A percentile compares a stretch with the other conserved stretches of the same genome.
These are phyloP conservation scores for Fusarium sarcochroum DNA, from an alignment of 2,329 filamentous ascomycete species.

Conservation along the genomic window DNA sequence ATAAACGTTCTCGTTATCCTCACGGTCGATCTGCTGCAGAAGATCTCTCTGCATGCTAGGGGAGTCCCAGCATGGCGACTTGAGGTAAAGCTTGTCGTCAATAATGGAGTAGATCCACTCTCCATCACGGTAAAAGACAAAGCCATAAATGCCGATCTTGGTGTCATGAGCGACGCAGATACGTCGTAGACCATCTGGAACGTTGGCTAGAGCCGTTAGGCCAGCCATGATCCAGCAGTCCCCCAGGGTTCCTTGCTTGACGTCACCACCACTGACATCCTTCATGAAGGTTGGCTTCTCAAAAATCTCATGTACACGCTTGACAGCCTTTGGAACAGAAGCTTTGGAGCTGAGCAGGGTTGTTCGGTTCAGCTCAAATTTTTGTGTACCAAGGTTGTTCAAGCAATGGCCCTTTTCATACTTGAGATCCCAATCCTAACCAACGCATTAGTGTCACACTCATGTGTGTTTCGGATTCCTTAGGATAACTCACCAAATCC, in stretches of 20 bases:
- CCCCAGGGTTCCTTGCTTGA: conserved; percentile 83
- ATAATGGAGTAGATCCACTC: conserved; percentile 94
- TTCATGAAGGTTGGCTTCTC: conserved; percentile 78
- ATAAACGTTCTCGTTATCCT: conserved; percentile 79
- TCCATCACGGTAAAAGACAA: conserved; percentile 89
- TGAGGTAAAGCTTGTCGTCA: conserved; percentile 90
- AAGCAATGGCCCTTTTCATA: conserved; percentile 71
- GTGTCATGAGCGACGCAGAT: conserved; percentile 83
- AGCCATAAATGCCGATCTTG: conserved; percentile 86
- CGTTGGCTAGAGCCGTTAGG: conserved; percentile 81
- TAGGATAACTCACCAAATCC: conserved; percentile 63
- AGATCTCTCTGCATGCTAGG: conserved; percentile 80
- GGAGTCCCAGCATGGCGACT: conserved; percentile 85
- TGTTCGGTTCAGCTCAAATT: conserved; percentile 66
- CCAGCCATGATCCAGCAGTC: conserved; percentile 89
- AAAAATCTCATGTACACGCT: conserved; percentile 81
- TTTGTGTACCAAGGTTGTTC: conserved; percentile 65
- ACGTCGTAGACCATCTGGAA: conserved; percentile 76
- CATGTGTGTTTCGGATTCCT: not conserved
- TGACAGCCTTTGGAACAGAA: conserved; percentile 78
- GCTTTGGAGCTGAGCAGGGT: conserved; percentile 62
- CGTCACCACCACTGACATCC: conserved; percentile 77
- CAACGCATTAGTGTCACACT: conserved; percentile 27
- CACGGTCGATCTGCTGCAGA: conserved; percentile 81
- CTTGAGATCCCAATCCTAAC: conserved; percentile 76